Conservation (phyloP, 1,284 basidiomycete species). For the Peniophora sp. region DNA sequence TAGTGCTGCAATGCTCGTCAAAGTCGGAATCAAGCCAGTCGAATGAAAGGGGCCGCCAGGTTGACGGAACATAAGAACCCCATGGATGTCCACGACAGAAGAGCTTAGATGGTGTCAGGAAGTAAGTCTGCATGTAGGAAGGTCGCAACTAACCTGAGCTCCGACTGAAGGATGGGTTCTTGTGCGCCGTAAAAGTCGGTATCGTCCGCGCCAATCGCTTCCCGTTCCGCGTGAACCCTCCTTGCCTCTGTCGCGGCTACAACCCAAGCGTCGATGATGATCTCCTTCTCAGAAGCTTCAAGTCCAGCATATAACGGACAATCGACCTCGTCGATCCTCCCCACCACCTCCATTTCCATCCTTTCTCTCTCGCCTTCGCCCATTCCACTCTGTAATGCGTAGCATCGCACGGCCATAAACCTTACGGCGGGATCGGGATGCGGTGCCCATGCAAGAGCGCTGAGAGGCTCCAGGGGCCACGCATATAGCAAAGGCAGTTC, state of each 20-base stretch:
- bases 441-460: slow-evolving; percentile 45
- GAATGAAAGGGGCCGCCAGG: slow-evolving; percentile 12
- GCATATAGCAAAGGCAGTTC: slow-evolving; percentile 50
- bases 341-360: slow-evolving; percentile 56
- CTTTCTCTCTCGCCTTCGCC: slow-evolving; percentile 65
- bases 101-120: slow-evolving; percentile 31
- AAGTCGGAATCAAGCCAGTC: slow-evolving; percentile 57
- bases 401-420: slow-evolving; percentile 70
- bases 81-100: slow-evolving; percentile 51
- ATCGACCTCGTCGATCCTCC: slow-evolving; percentile 45
- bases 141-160: slow-evolving; percentile 43
- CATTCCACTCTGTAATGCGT: slow-evolving; percentile 70
- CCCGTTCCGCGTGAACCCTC: slow-evolving; percentile 48
- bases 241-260: slow-evolving; percentile 62
- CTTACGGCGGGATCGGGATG: slow-evolving; percentile 58
- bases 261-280: slow-evolving; percentile 69
- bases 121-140: slow-evolving; percentile 11
- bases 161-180: slow-evolving; percentile 32
- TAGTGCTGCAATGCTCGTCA: slow-evolving; percentile 53
- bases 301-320: slow-evolving; percentile 48
- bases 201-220: slow-evolving; percentile 31
- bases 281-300: slow-evolving; percentile 32
- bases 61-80: slow-evolving; percentile 51
- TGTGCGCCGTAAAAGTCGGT: slow-evolving; percentile 40
- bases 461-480: slow-evolving; percentile 62